Conservation (phyloP, 2,329 filamentous ascomycete genomes). For the Fusarium tanahbumbuense region DNA sequence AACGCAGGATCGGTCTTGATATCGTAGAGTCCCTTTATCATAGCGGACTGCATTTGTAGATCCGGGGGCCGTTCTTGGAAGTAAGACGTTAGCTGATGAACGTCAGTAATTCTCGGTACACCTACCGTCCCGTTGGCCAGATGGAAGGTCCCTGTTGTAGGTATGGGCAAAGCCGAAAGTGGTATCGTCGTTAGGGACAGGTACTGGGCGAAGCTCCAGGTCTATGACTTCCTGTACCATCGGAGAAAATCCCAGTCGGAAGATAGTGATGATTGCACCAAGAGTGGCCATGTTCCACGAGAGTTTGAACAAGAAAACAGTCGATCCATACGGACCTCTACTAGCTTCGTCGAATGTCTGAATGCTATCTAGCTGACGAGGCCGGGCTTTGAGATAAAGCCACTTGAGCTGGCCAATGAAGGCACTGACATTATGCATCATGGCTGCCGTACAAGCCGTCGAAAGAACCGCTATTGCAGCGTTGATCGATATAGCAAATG, state of each 20-base stretch:
- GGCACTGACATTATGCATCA: not conserved
- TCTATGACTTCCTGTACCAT: not conserved
- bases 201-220: too few relatives aligned
- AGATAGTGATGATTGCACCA: accelerated
- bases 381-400: not conserved
- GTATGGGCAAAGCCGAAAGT: too few relatives aligned
- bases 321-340: not conserved
- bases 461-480: accelerated
- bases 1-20: too few relatives aligned
- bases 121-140: too few relatives aligned
- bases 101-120: too few relatives aligned
- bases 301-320: accelerated
- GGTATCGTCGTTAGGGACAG: too few relatives aligned
- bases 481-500: not conserved
- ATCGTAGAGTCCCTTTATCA: too few relatives aligned
- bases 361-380: not conserved
- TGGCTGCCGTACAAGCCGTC: not conserved
- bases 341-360: not conserved
- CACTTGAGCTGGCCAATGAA: not conserved
- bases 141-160: too few relatives aligned
- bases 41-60: too few relatives aligned
- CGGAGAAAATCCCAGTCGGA: accelerated
- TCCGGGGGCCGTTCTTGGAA: too few relatives aligned
- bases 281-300: not conserved
- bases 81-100: too few relatives aligned